These are phyloP conservation scores for Solanum ahanhuiri DNA, from an alignment of 257 asterid species.

Conservation along the genomic window DNA sequence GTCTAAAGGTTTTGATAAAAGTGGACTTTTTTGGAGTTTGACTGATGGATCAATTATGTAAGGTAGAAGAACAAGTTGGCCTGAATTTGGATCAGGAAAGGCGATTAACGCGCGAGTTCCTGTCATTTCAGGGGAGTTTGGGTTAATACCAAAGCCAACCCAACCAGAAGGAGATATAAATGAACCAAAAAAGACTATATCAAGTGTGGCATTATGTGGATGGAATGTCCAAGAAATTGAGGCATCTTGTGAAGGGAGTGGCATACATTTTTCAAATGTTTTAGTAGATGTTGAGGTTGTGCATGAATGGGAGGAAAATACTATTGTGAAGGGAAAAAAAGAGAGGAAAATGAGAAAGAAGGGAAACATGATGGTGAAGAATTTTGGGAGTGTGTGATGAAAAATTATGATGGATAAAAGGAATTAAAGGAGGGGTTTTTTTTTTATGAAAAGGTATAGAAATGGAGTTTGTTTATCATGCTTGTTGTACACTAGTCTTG, in stretches of 20 bases:
- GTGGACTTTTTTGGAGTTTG: slow-evolving; percentile 50
- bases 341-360: slow-evolving; percentile 1
- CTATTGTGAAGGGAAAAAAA: slow-evolving; percentile 16
- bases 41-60: slow-evolving; percentile 70
- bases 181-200: slow-evolving; percentile 65
- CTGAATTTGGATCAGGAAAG: slow-evolving; percentile 86
- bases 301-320: slow-evolving; percentile 38
- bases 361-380: neutral
- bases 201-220: slow-evolving; percentile 70
- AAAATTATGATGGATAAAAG: neutral
- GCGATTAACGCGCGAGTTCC: slow-evolving; percentile 76
- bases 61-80: slow-evolving; percentile 73
- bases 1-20: slow-evolving; percentile 87
- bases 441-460: neutral
- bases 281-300: slow-evolving; percentile 35
- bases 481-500: neutral
- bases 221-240: slow-evolving; percentile 84
- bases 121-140: slow-evolving; percentile 75
- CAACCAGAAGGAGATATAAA: slow-evolving; percentile 96
- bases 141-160: slow-evolving; percentile 95
- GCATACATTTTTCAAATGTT: slow-evolving; percentile 54
- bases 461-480: neutral
- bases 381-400: neutral
- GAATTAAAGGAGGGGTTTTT: neutral
- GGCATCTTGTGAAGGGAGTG: slow-evolving; percentile 72